phyloP scores from a whole-genome alignment of 2,329 filamentous ascomycete species.

The Colletotrichum caudatum region DNA sequence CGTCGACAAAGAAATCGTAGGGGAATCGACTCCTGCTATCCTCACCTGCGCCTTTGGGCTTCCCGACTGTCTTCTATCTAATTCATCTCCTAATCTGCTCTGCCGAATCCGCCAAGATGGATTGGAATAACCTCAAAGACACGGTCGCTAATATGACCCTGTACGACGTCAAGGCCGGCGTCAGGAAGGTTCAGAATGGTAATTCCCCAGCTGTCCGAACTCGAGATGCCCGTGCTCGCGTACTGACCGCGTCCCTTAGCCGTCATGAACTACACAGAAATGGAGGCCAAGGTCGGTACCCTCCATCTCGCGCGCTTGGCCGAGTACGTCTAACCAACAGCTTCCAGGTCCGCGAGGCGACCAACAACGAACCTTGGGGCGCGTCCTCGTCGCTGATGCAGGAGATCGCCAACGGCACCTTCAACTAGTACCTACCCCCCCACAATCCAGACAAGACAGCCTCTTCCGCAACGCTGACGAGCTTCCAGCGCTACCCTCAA shows the following conservation, averaged over 20 bases:
- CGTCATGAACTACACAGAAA: slow-evolving; percentile 98
- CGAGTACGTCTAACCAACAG: slow-evolving; percentile 44
- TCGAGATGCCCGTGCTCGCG: slow-evolving; percentile 14
- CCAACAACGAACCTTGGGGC: slow-evolving; percentile 99
- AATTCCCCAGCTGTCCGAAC: slow-evolving; percentile 47
- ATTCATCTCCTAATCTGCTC: slow-evolving; percentile 8
- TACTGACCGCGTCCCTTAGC: slow-evolving; percentile 65
- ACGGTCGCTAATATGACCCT: slow-evolving; percentile 91
- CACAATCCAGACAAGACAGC: not conserved
- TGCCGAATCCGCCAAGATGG: slow-evolving; percentile 68
- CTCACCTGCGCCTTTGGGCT: slow-evolving; percentile 23
- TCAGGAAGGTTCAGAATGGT: slow-evolving; percentile 98
- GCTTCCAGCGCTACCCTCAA: slow-evolving; percentile 85
- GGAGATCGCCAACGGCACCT: slow-evolving; percentile 97
- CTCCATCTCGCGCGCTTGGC: slow-evolving; percentile 4
- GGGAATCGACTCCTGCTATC: slow-evolving; percentile 6
- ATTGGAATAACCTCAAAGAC: slow-evolving; percentile 86
- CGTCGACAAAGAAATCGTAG: slow-evolving; percentile 38
- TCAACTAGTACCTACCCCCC: slow-evolving; percentile 83
- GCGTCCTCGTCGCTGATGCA: slow-evolving; percentile 88
- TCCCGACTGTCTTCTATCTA: slow-evolving; percentile 18
- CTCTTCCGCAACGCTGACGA: slow-evolving; percentile 25
- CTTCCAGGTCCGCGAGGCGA: slow-evolving; percentile 89
- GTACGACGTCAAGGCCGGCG: slow-evolving; percentile 95
- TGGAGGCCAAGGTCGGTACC: slow-evolving; percentile 75